Evolutionary conservation across 1,139 yeast species (phyloP).

Genomic region (Geotrichum macrosporum): DNA sequence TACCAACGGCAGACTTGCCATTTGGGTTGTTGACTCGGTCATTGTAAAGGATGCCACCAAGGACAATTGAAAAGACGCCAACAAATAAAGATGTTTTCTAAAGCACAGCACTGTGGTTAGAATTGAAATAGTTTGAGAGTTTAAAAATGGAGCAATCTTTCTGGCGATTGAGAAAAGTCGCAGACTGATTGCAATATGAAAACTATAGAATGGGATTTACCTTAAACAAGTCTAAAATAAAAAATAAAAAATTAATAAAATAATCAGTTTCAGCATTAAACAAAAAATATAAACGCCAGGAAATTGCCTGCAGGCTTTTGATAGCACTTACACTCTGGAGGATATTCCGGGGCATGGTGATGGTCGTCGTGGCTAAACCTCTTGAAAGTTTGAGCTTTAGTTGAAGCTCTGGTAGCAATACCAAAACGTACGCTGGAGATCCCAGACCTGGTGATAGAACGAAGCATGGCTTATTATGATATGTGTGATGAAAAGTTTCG

Average conservation of each 20-base stretch:
- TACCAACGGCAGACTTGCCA: conserved; percentile 31
- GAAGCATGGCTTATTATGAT: conserved; percentile 2
- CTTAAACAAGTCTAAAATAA: conserved; percentile 12
- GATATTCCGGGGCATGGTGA: conserved; percentile 19
- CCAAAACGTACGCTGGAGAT: conserved; percentile 1
- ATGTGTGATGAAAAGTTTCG: not conserved
- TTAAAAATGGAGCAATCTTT: not conserved
- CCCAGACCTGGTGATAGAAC: conserved; percentile 8
- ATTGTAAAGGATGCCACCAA: conserved; percentile 29
- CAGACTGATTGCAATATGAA: not conserved
- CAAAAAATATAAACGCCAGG: no score
- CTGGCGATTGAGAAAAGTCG: no score
- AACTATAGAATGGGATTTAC: not conserved
- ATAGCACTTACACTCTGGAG: conserved; percentile 16
- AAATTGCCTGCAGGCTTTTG: not conserved
- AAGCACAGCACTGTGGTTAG: not conserved
- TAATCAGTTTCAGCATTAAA: not conserved
- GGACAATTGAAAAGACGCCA: conserved; percentile 26
- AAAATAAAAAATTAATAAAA: not conserved
- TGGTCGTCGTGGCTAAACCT: conserved; percentile 15
- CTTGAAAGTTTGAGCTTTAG: conserved; percentile 9
- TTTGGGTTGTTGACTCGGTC: conserved; percentile 29
- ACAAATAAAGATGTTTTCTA: conserved; percentile 27
- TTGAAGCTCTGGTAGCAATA: conserved; percentile 1
- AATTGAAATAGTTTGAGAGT: not conserved